Percentiles rank a stretch among this genome's conserved stretches.
These are phyloP conservation scores for Hevea brasiliensis DNA, from an alignment of 345 rosid genomes.

Conservation along the genomic window DNA sequence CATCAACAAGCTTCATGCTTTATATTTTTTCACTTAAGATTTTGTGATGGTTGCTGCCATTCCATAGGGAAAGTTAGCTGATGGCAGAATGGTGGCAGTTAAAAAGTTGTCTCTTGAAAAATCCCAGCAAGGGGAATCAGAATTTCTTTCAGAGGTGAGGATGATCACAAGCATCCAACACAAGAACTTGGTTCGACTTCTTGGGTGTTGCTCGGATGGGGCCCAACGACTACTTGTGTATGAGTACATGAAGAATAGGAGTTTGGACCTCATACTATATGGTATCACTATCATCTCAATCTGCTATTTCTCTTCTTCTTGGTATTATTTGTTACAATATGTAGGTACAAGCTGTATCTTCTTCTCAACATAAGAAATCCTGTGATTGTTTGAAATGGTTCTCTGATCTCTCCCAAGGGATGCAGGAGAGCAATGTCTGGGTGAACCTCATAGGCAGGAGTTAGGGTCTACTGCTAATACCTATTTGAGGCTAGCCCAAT, in stretches of 20 bases:
- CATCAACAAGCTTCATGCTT: too few species aligned
- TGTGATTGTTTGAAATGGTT: too few species aligned
- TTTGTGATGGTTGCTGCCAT: conserved; percentile 1
- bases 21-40: too few species aligned
- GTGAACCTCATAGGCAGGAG: too few species aligned
- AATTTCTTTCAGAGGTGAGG: conserved; percentile 66
- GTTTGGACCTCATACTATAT: conserved; percentile 60
- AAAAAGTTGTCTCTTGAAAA: conserved; percentile 47
- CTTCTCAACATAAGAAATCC: too few species aligned
- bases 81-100: conserved; percentile 56
- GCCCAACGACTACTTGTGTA: conserved; percentile 61
- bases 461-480: too few species aligned
- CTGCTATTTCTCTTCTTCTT: neutral
- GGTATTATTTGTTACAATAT: too few species aligned
- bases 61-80: conserved; percentile 52
- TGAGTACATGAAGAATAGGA: conserved; percentile 62
- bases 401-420: too few species aligned
- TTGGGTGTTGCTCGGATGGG: conserved; percentile 67
- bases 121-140: conserved; percentile 69
- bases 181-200: conserved; percentile 65
- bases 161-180: conserved; percentile 79
- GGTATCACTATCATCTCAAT: conserved; percentile 35
- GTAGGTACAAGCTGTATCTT: too few species aligned
- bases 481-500: too few species aligned
- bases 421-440: too few species aligned